Percentiles rank a stretch among this genome's conserved stretches.
Conservation (phyloP, 306 rosid genomes). For the Phaseolus lunatus region DNA sequence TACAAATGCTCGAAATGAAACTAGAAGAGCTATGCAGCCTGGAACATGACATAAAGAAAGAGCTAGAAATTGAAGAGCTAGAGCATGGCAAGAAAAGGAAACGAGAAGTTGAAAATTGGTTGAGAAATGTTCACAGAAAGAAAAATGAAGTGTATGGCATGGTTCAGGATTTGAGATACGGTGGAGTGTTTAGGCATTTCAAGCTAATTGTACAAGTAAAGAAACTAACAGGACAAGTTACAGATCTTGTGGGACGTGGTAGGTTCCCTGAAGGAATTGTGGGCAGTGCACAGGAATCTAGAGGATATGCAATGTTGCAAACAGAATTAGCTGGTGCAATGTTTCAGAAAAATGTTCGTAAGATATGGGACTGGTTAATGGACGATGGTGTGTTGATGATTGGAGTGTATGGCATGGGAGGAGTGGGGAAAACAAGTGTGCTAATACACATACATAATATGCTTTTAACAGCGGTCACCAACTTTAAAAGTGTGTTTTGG, state of each 20-base stretch:
- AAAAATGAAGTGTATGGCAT: constrained; percentile 35
- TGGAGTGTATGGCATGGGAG: constrained; percentile 53
- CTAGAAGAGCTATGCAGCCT: constrained; percentile 45
- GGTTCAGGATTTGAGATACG: neutral
- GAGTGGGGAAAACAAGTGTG: constrained; percentile 51
- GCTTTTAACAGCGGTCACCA: constrained; percentile 25
- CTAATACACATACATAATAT: constrained; percentile 47
- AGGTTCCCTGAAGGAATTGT: constrained; percentile 42
- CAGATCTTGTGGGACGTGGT: constrained; percentile 27
- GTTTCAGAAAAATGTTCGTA: constrained; percentile 32
- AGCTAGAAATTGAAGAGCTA: constrained; percentile 43
- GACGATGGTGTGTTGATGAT: constrained; percentile 33
- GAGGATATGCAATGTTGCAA: constrained; percentile 45
- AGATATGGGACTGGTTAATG: constrained; percentile 39
- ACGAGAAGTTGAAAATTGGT: constrained; percentile 17
- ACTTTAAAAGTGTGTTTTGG: constrained; percentile 30
- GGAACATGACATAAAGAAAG: constrained; percentile 41
- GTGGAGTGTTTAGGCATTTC: constrained; percentile 7
- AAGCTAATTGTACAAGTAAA: neutral
- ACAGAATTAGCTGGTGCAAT: constrained; percentile 40
- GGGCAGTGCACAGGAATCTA: constrained; percentile 25
- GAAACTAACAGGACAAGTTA: constrained; percentile 7
- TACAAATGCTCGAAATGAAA: constrained; percentile 40
- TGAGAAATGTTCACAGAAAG: constrained; percentile 32
- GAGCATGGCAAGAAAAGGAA: constrained; percentile 39